These are phyloP conservation scores for Tritrichomonas musculus DNA, from an alignment of 208 protist genomes.

Conservation along the genomic window DNA sequence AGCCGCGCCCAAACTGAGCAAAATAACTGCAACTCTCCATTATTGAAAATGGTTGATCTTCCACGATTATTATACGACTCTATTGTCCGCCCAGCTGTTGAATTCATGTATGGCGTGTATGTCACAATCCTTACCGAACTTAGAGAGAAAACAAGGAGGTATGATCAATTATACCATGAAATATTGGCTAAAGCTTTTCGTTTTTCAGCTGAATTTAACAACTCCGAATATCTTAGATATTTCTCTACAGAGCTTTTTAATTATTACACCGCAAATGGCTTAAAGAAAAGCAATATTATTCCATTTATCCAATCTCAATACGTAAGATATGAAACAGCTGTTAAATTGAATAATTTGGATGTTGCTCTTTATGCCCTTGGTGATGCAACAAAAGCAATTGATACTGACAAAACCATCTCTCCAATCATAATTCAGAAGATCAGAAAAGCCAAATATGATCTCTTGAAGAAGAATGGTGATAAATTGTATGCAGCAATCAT, in stretches of 20 bases:
- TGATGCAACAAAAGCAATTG: background rate
- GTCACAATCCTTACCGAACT: background rate
- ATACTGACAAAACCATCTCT: background rate
- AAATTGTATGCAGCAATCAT: background rate
- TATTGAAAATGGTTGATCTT: background rate
- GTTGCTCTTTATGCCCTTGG: background rate
- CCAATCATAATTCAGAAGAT: background rate
- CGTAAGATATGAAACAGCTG: background rate
- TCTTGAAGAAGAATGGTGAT: background rate
- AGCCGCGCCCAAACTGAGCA: background rate
- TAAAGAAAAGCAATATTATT: background rate
- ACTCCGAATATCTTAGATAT: background rate
- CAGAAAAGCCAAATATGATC: background rate
- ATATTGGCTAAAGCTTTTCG: background rate
- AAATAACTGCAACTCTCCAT: background rate
- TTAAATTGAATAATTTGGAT: background rate
- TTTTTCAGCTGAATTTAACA: background rate
- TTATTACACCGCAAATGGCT: background rate
- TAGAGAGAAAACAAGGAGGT: background rate
- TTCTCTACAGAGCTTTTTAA: background rate
- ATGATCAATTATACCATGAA: background rate
- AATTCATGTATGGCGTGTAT: background rate
- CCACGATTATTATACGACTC: background rate
- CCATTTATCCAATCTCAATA: background rate
- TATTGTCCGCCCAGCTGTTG: background rate